Evolutionary conservation across 768 basidiomycete genomes (phyloP).

Genomic region (Boletus sp.): DNA sequence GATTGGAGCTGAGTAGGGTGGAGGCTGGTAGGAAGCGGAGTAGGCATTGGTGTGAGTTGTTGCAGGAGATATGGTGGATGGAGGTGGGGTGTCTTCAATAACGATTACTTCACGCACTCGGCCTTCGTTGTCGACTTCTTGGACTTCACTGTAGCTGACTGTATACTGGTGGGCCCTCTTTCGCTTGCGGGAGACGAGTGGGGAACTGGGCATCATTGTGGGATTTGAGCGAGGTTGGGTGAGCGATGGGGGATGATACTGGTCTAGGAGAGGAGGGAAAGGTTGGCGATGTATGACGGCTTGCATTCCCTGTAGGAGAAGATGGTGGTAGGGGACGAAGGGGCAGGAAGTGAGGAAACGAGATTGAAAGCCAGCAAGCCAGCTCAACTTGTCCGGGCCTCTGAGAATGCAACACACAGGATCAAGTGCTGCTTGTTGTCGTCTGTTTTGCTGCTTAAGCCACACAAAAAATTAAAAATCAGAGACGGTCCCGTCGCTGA

Average conservation of each 20-base stretch:
- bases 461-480: background rate
- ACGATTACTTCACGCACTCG: slow-evolving; percentile 83
- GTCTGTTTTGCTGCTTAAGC: slow-evolving; percentile 20
- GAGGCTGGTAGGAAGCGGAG: slow-evolving; percentile 79
- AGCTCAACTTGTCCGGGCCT: slow-evolving; percentile 28
- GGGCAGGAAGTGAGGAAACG: slow-evolving; percentile 8
- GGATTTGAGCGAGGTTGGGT: slow-evolving; percentile 43
- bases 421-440: slow-evolving; percentile 30
- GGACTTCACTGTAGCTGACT: slow-evolving; percentile 84
- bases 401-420: slow-evolving; percentile 35
- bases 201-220: slow-evolving; percentile 69
- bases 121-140: slow-evolving; percentile 79
- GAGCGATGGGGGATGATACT: slow-evolving; percentile 60
- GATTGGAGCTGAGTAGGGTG: slow-evolving; percentile 69
- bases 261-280: slow-evolving; percentile 56
- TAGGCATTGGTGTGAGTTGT: slow-evolving; percentile 66
- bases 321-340: slow-evolving; percentile 39
- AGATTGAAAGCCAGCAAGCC: slow-evolving; percentile 38
- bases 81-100: slow-evolving; percentile 88
- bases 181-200: slow-evolving; percentile 72
- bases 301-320: slow-evolving; percentile 65
- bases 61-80: slow-evolving; percentile 69
- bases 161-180: slow-evolving; percentile 79
- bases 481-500: background rate
- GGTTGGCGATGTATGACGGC: slow-evolving; percentile 64